phyloP scores from a whole-genome alignment of 495 filamentous ascomycete genomes.

The Penicillium bialowiezense region DNA sequence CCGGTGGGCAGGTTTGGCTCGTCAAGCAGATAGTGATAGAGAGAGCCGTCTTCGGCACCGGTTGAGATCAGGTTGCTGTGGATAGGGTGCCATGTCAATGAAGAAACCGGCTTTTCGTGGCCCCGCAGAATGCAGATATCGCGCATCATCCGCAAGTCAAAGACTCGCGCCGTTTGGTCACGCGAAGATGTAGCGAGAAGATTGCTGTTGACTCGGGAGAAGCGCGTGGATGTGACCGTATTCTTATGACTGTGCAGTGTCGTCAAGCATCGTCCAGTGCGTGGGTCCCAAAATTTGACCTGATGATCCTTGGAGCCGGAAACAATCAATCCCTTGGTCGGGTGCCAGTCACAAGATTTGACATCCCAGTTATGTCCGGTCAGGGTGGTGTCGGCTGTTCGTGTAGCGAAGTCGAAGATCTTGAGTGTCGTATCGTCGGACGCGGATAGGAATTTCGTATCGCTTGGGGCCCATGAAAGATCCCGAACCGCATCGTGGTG shows the following conservation, averaged over 20 bases:
- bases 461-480: constrained; percentile 88
- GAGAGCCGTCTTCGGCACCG: constrained; percentile 80
- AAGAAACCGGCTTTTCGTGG: constrained; percentile 93
- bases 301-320: constrained; percentile 97
- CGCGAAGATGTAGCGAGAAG: constrained; percentile 88
- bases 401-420: constrained; percentile 94
- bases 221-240: constrained; percentile 83
- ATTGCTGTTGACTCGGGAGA: constrained; percentile 77
- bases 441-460: constrained; percentile 92
- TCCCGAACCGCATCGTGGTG: constrained; percentile 88
- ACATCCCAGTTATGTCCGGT: constrained; percentile 95
- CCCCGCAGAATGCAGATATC: constrained; percentile 89
- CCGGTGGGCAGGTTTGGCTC: constrained; percentile 81
- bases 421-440: constrained; percentile 91
- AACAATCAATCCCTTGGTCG: constrained; percentile 87
- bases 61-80: constrained; percentile 87
- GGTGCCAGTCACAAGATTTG: constrained; percentile 96
- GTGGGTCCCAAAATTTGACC: constrained; percentile 96
- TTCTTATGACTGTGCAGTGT: constrained; percentile 98
- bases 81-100: constrained; percentile 89
- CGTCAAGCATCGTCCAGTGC: constrained; percentile 83
- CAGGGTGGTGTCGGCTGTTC: constrained; percentile 73
- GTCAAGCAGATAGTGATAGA: constrained; percentile 90
- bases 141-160: constrained; percentile 97
- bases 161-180: constrained; percentile 87